These are phyloP conservation scores for Macrophomina tecta DNA, from an alignment of 2,329 filamentous ascomycete genomes.

Conservation along the genomic window DNA sequence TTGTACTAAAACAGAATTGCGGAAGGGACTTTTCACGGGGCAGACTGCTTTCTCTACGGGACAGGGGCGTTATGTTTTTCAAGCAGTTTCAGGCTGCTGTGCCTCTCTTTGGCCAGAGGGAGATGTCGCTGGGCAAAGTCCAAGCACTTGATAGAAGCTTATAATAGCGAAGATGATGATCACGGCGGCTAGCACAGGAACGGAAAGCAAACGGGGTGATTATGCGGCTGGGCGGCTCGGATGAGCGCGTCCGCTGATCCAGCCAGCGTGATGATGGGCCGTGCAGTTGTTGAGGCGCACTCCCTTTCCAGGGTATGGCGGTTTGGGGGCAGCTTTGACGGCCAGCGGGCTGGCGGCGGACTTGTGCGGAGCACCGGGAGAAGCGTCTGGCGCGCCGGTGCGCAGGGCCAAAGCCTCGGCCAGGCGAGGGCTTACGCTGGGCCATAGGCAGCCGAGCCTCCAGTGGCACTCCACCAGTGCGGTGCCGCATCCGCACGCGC, in stretches of 20 bases:
- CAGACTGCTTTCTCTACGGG: constrained; percentile 23
- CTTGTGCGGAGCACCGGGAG: constrained; percentile 24
- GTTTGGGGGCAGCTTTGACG: constrained; percentile 14
- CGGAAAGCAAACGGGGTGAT: neutral
- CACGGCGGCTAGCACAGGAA: constrained; percentile 2
- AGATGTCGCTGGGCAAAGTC: constrained; percentile 3
- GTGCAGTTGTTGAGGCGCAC: constrained; percentile 20
- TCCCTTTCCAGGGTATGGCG: neutral
- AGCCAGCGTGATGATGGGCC: neutral
- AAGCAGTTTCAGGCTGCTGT: constrained; percentile 10
- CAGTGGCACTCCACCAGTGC: constrained; percentile 5
- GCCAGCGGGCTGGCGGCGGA: constrained; percentile 5
- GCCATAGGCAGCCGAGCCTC: constrained; percentile 14
- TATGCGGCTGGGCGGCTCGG: constrained; percentile 20
- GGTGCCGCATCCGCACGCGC: constrained; percentile 25
- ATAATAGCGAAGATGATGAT: constrained; percentile 22
- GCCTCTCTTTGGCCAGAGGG: neutral
- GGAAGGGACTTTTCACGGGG: constrained; percentile 3
- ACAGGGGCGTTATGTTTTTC: constrained; percentile 24
- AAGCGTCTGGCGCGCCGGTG: neutral
- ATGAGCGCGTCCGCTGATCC: constrained; percentile 27
- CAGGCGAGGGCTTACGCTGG: constrained; percentile 17
- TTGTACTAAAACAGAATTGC: constrained; percentile 24
- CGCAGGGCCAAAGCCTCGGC: constrained; percentile 15
- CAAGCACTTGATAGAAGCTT: constrained; percentile 25